These are phyloP conservation scores for Oryza nivara DNA, from an alignment of 176 grass and related monocot genomes.

Conservation along the genomic window DNA sequence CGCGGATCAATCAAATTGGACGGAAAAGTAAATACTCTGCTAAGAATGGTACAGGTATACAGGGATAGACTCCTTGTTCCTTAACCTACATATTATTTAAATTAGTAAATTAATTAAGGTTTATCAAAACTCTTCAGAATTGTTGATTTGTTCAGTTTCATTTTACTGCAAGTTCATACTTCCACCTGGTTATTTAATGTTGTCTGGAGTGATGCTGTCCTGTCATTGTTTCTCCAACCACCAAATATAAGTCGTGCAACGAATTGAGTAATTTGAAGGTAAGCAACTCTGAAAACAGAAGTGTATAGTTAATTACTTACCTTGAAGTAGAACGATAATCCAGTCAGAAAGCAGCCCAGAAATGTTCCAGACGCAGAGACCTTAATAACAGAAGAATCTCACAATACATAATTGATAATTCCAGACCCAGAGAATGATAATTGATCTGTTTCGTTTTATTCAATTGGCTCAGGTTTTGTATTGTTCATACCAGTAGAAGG, in stretches of 20 bases:
- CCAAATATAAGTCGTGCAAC: neutral
- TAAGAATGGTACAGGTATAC: neutral
- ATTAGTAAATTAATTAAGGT: conserved; percentile 4
- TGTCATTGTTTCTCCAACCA: conserved; percentile 20
- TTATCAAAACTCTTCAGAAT: conserved; percentile 1
- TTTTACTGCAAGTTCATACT: conserved; percentile 27
- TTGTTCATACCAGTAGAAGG: conserved; percentile 64
- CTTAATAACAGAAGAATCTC: conserved; percentile 41
- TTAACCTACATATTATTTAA: conserved; percentile 7
- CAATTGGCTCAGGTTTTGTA: conserved; percentile 34
- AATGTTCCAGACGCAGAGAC: conserved; percentile 74
- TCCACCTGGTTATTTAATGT: conserved; percentile 4
- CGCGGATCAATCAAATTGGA: neutral
- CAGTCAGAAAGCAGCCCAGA: conserved; percentile 63
- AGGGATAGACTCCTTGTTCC: neutral
- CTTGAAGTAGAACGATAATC: conserved; percentile 44
- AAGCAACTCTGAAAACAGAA: neutral
- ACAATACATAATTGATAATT: neutral
- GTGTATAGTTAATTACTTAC: neutral
- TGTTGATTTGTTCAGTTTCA: neutral
- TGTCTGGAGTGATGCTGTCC: neutral
- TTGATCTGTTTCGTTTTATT: neutral
- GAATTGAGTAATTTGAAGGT: neutral
- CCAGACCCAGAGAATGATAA: too few species aligned
- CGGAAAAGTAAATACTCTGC: neutral